These are phyloP conservation scores for Penicillium sp. DNA, from an alignment of 2,329 filamentous ascomycete species.

Conservation along the genomic window DNA sequence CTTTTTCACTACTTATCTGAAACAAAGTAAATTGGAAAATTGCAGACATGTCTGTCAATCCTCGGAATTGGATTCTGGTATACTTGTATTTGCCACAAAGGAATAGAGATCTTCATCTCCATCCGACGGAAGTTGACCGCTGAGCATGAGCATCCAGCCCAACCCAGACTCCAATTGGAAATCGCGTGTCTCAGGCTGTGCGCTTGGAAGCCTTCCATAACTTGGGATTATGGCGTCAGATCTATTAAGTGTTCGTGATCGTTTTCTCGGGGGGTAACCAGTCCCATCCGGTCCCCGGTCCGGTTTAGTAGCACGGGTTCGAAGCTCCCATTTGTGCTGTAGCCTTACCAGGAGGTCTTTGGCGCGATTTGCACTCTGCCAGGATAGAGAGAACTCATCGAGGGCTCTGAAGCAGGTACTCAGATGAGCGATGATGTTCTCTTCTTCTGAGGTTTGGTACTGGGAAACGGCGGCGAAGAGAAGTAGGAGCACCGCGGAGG, in stretches of 20 bases:
- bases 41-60: neutral
- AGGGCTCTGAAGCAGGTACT: conserved; percentile 13
- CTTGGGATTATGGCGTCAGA: neutral
- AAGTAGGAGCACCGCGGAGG: conserved; percentile 13
- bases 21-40: neutral
- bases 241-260: neutral
- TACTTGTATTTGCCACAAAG: neutral
- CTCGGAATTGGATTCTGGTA: conserved; percentile 33
- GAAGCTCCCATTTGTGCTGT: conserved; percentile 11
- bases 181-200: neutral
- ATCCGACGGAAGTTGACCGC: neutral
- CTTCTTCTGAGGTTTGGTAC: neutral
- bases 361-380: conserved; percentile 11
- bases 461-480: conserved; percentile 12
- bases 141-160: conserved; percentile 5
- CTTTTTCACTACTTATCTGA: neutral
- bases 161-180: conserved; percentile 1
- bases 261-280: neutral
- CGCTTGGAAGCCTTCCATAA: neutral
- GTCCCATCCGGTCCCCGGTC: neutral
- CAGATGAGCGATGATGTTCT: conserved; percentile 6
- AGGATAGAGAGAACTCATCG: conserved; percentile 13
- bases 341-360: conserved; percentile 10
- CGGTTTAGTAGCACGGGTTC: neutral
- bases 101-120: conserved; percentile 1